These are phyloP conservation scores for Neoconidiobolus thromboides DNA, from an alignment of 371 early-diverging fungal species.

Conservation along the genomic window DNA sequence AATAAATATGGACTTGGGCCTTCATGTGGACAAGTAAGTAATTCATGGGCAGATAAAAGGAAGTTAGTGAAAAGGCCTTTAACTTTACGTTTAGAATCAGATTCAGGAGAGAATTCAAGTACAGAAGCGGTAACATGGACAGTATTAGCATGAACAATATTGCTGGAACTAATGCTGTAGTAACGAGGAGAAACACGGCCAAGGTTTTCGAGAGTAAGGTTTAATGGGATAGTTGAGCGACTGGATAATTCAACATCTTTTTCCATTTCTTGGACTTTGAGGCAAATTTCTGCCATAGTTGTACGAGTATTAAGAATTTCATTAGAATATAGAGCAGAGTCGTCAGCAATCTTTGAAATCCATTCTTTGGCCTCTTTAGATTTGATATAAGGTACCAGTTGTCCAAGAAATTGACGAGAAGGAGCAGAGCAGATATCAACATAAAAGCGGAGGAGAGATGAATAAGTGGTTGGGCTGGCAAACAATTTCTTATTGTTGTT, in stretches of 20 bases:
- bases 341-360: constrained; percentile 35
- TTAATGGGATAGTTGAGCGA: constrained; percentile 30
- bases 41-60: constrained; percentile 15
- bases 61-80: constrained; percentile 65
- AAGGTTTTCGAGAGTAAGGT: constrained; percentile 54
- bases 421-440: constrained; percentile 62
- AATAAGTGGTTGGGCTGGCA: constrained; percentile 72
- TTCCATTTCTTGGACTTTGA: constrained; percentile 15
- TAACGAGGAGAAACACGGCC: constrained; percentile 73
- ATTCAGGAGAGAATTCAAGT: constrained; percentile 45
- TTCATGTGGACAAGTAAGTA: not conserved
- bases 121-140: constrained; percentile 77
- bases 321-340: constrained; percentile 45
- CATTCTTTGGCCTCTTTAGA: constrained; percentile 25
- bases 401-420: constrained; percentile 37
- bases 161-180: constrained; percentile 85
- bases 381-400: constrained; percentile 33
- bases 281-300: constrained; percentile 42
- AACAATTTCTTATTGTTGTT: constrained; percentile 63
- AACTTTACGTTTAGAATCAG: constrained; percentile 24
- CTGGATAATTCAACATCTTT: constrained; percentile 11
- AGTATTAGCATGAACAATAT: constrained; percentile 39
- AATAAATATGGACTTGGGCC: constrained; percentile 10
- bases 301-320: constrained; percentile 35
- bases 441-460: constrained; percentile 74